Evolutionary conservation across 73 alveolate species (phyloP).

Genomic region (Paramecium sexaurelia): DNA sequence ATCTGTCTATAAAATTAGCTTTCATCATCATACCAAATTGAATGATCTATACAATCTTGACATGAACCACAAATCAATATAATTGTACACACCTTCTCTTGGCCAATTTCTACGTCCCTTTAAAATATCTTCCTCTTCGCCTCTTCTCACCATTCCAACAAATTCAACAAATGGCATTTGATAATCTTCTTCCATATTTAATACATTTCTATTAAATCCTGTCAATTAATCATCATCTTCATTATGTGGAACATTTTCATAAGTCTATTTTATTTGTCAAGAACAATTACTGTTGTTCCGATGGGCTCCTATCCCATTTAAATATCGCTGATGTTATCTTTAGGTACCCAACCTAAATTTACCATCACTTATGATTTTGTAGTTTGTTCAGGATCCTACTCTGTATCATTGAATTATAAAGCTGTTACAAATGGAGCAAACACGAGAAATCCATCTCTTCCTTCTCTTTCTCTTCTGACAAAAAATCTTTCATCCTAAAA

Average conservation of each 20-base stretch:
- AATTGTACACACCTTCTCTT: slow-evolving; percentile 65
- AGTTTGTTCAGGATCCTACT: slow-evolving; percentile 13
- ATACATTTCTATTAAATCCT: slow-evolving; percentile 60
- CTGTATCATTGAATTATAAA: background rate
- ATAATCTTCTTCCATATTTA: slow-evolving; percentile 59
- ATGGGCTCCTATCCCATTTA: slow-evolving; percentile 59
- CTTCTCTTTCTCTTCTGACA: slow-evolving; percentile 72
- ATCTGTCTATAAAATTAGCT: background rate
- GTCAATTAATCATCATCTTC: slow-evolving; percentile 34
- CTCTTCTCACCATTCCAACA: slow-evolving; percentile 67
- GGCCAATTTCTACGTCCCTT: slow-evolving; percentile 65
- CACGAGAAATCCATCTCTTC: slow-evolving; percentile 67
- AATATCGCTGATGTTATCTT: slow-evolving; percentile 57
- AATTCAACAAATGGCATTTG: slow-evolving; percentile 61
- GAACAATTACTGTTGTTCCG: slow-evolving; percentile 43
- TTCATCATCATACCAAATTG: slow-evolving; percentile 52
- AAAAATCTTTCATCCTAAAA: slow-evolving; percentile 65
- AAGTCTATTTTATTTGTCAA: background rate
- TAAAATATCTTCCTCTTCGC: slow-evolving; percentile 52
- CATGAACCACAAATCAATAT: slow-evolving; percentile 66
- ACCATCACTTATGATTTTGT: slow-evolving; percentile 58
- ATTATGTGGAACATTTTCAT: slow-evolving; percentile 14
- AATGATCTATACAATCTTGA: slow-evolving; percentile 64
- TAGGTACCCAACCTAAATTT: slow-evolving; percentile 71
- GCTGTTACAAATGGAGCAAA: slow-evolving; percentile 71